Conservation (phyloP, 2,329 filamentous ascomycete genomes). For the Xylariaceae sp. region DNA sequence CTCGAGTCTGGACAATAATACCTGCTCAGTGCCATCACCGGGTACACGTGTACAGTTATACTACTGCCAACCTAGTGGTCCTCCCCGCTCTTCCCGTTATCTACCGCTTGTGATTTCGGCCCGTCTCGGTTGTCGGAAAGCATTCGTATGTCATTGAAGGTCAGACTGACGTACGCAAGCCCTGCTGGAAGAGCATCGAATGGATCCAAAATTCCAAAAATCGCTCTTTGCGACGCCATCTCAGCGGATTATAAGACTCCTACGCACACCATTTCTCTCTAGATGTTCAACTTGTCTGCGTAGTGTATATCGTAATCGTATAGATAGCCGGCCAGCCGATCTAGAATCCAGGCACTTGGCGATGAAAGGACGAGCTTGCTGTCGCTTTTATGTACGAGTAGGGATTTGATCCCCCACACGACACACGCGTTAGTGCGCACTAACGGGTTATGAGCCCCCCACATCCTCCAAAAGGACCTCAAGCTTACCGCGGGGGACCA, state of each 20-base stretch:
- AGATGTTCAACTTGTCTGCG: not conserved
- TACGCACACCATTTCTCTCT: not conserved
- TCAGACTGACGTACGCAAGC: not conserved
- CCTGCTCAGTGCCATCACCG: not conserved
- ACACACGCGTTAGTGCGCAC: too few species aligned
- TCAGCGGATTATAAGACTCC: too few species aligned
- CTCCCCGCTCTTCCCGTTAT: not conserved
- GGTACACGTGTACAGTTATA: not conserved
- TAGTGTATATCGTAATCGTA: not conserved
- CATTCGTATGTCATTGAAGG: not conserved
- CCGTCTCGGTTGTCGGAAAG: not conserved
- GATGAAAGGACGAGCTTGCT: not conserved
- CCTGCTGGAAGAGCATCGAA: not conserved
- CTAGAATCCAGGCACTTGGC: not conserved
- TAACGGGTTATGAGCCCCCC: too few species aligned
- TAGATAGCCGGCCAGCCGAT: not conserved
- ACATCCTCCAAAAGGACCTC: too few species aligned
- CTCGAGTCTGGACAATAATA: not conserved
- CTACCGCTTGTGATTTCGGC: not conserved
- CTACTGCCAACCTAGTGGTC: not conserved
- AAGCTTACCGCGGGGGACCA: slow-evolving; percentile 19
- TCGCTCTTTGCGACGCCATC: too few species aligned
- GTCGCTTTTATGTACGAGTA: not conserved
- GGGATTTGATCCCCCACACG: not conserved
- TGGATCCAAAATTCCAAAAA: not conserved